These are phyloP conservation scores for Candida germanica DNA, from an alignment of 805 yeast species.

Conservation along the genomic window DNA sequence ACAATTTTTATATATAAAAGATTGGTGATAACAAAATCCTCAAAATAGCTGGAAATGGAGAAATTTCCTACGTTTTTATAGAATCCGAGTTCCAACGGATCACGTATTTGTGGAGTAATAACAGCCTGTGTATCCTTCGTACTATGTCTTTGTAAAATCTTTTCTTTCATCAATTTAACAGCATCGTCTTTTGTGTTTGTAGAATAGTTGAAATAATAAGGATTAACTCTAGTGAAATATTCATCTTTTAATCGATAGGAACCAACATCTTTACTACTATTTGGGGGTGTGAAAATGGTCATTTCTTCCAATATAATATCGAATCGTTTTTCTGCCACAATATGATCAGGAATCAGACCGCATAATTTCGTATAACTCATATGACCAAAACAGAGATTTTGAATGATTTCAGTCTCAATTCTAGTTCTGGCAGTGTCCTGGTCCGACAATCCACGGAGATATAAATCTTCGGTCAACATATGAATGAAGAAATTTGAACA, in stretches of 20 bases:
- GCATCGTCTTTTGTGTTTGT: slow-evolving; percentile 84
- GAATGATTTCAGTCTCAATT: slow-evolving; percentile 71
- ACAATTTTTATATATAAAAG: slow-evolving; percentile 36
- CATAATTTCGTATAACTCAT: slow-evolving; percentile 69
- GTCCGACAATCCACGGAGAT: slow-evolving; percentile 48
- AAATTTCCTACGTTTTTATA: slow-evolving; percentile 49
- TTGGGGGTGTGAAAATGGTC: slow-evolving; percentile 32
- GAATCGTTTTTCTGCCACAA: slow-evolving; percentile 69
- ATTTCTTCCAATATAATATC: slow-evolving; percentile 44
- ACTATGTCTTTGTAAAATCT: slow-evolving; percentile 36
- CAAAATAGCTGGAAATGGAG: slow-evolving; percentile 51
- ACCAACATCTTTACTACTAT: slow-evolving; percentile 34
- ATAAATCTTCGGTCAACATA: slow-evolving; percentile 63
- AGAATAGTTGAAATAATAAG: slow-evolving; percentile 75
- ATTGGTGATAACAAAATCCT: slow-evolving; percentile 50
- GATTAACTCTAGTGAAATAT: slow-evolving; percentile 40
- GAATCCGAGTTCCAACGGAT: slow-evolving; percentile 27
- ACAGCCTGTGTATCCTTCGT: slow-evolving; percentile 45
- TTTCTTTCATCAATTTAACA: slow-evolving; percentile 55
- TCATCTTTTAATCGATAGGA: slow-evolving; percentile 35
- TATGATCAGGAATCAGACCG: slow-evolving; percentile 69
- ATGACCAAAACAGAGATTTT: slow-evolving; percentile 74
- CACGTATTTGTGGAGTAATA: slow-evolving; percentile 51
- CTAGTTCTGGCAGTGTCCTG: slow-evolving; percentile 48
- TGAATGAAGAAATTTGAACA: slow-evolving; percentile 66